phyloP scores from a whole-genome alignment of 2,329 filamentous ascomycete species.

The Tolypocladium nubicola region DNA sequence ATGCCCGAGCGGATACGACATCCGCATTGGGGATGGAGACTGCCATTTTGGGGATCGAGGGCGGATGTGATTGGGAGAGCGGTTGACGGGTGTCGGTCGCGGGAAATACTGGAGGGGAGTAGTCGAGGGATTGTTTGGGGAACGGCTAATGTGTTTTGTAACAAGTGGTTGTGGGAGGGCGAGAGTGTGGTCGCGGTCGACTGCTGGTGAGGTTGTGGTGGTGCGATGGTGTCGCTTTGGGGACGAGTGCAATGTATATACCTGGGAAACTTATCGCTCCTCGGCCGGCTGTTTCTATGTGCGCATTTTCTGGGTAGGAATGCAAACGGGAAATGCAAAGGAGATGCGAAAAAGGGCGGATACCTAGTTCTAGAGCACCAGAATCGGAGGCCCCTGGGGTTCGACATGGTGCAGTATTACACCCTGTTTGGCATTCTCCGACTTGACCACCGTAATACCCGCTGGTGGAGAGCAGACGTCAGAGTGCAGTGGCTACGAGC shows the following conservation, averaged over 20 bases:
- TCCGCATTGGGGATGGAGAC: constrained; percentile 5
- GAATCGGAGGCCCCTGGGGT: not conserved
- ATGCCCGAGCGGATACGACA: constrained; percentile 1
- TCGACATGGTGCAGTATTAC: not conserved
- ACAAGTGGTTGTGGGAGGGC: not conserved
- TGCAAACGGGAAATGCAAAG: no score
- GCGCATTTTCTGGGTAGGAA: not conserved
- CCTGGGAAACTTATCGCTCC: not conserved
- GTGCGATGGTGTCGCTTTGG: not conserved
- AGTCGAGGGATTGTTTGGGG: not conserved
- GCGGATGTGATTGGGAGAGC: not conserved
- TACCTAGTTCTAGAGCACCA: not conserved
- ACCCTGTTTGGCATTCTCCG: not conserved
- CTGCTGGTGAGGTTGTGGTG: not conserved
- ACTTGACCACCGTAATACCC: not conserved
- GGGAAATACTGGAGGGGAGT: not conserved
- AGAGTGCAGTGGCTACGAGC: not conserved
- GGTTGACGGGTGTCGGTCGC: not conserved
- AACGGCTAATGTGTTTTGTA: not conserved
- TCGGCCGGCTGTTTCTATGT: not conserved
- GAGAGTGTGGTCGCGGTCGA: not conserved
- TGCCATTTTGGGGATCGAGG: constrained; percentile 7
- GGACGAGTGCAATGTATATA: no score
- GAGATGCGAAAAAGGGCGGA: not conserved
- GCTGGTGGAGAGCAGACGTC: not conserved